These are phyloP conservation scores for Mallotus repandus DNA, from an alignment of 441 rosid genomes.

Conservation along the genomic window DNA sequence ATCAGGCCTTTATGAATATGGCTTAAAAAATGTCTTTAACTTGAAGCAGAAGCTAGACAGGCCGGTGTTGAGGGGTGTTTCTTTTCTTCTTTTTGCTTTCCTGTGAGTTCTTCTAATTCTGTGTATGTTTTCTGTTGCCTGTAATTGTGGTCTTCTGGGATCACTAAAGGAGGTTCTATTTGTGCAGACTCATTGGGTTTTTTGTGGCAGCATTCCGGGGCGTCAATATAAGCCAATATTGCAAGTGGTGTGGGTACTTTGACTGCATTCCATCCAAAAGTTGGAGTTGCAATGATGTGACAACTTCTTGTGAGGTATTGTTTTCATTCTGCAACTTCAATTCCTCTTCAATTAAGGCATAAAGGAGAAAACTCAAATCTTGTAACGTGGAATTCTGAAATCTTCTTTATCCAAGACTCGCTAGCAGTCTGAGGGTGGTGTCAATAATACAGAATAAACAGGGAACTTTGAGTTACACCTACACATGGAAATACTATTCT, in stretches of 20 bases:
- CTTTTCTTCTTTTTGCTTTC: conserved; percentile 48
- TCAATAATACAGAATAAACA: background rate
- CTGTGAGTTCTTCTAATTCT: conserved; percentile 48
- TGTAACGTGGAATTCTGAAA: background rate
- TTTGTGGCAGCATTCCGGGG: conserved; percentile 45
- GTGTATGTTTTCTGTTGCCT: conserved; percentile 3
- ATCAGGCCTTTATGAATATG: conserved; percentile 44
- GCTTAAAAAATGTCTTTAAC: conserved; percentile 40
- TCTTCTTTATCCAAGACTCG: background rate
- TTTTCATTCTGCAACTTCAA: background rate
- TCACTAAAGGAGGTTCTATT: conserved; percentile 18
- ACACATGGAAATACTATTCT: background rate
- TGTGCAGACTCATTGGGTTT: conserved; percentile 51
- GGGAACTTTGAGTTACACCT: background rate
- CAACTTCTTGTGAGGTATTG: conserved; percentile 63
- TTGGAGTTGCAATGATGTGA: conserved; percentile 76
- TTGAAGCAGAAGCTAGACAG: conserved; percentile 64
- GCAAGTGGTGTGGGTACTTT: conserved; percentile 66
- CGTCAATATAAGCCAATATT: conserved; percentile 49
- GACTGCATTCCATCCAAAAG: conserved; percentile 63
- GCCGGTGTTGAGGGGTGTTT: conserved; percentile 58
- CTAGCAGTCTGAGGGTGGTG: background rate
- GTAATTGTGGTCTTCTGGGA: conserved; percentile 13
- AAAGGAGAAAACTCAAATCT: background rate
- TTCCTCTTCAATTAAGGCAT: background rate